Conservation (phyloP, 139 green algal genomes). For the Picochlorum sp. region DNA sequence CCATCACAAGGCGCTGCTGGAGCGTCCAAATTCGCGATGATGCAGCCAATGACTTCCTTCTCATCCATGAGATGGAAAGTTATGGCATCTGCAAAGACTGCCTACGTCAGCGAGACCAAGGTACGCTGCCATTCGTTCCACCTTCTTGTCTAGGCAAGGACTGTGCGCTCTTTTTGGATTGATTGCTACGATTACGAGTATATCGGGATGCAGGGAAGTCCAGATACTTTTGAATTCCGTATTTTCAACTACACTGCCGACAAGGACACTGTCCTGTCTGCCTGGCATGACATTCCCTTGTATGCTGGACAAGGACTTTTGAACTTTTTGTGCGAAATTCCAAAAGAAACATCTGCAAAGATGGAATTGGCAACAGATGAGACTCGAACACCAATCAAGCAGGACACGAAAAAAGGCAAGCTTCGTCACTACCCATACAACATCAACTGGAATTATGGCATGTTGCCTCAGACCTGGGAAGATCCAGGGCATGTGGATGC, state of each 20-base stretch:
- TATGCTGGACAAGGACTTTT: conserved; percentile 70
- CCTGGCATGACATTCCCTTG: conserved; percentile 97
- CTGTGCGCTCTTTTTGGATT: too few relatives aligned
- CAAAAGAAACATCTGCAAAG: conserved; percentile 96
- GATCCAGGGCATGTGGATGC: conserved; percentile 69
- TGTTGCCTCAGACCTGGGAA: conserved; percentile 98
- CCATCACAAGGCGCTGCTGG: too few relatives aligned
- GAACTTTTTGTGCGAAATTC: conserved; percentile 99
- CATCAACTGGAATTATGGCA: conserved; percentile 99
- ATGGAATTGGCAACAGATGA: conserved; percentile 98
- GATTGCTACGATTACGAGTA: not conserved
- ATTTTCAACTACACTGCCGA: conserved; percentile 70
- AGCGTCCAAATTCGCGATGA: too few relatives aligned
- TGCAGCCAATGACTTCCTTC: too few relatives aligned
- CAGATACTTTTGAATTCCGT: conserved; percentile 70
- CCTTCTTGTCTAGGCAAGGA: too few relatives aligned
- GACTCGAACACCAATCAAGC: conserved; percentile 93
- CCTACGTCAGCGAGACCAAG: conserved; percentile 11
- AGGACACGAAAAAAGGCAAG: conserved; percentile 99
- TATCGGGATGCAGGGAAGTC: conserved; percentile 41
- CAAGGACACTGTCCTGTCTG: conserved; percentile 52
- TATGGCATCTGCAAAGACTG: too few relatives aligned
- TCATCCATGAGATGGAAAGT: too few relatives aligned
- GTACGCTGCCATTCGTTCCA: not conserved
- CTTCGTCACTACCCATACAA: conserved; percentile 98